These are phyloP conservation scores for Obba rivulosa DNA, from an alignment of 768 basidiomycete species.

Conservation along the genomic window DNA sequence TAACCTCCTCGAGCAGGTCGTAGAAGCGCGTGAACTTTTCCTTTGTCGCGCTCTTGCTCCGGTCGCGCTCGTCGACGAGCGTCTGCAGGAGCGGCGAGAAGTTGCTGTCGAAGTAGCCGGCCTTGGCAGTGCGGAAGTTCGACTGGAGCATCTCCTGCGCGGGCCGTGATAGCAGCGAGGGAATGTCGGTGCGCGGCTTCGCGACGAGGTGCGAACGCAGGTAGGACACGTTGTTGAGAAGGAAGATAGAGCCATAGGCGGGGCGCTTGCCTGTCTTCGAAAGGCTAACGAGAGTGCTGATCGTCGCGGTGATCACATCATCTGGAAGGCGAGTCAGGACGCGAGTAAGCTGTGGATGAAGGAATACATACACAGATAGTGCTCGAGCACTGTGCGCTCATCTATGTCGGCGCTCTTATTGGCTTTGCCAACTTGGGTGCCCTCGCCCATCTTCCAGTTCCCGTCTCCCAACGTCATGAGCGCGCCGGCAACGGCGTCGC, in stretches of 20 bases:
- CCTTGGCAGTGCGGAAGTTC: constrained; percentile 75
- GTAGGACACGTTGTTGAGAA: constrained; percentile 76
- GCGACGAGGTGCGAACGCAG: constrained; percentile 55
- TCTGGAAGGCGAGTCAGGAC: constrained; percentile 33
- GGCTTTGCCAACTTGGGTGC: constrained; percentile 54
- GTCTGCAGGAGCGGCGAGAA: constrained; percentile 72
- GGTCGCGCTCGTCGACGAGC: constrained; percentile 44
- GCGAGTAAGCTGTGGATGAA: not conserved
- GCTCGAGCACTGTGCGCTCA: constrained; percentile 60
- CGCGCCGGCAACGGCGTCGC: constrained; percentile 59
- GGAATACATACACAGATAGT: constrained; percentile 61
- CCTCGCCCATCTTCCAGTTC: constrained; percentile 91
- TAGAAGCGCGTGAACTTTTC: constrained; percentile 83
- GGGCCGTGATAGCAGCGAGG: constrained; percentile 52
- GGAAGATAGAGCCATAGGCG: constrained; percentile 67
- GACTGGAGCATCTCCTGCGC: constrained; percentile 60
- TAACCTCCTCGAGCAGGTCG: constrained; percentile 72
- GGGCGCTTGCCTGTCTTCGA: constrained; percentile 55
- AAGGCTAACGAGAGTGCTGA: constrained; percentile 57
- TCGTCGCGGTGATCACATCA: constrained; percentile 66
- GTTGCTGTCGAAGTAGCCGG: constrained; percentile 79
- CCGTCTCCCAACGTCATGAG: constrained; percentile 75
- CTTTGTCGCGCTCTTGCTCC: constrained; percentile 58
- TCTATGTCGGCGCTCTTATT: constrained; percentile 46
- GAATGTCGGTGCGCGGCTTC: constrained; percentile 41